Evolutionary conservation across 164 flowering plant species (phyloP).

Genomic region (Aristolochia fimbriata): DNA sequence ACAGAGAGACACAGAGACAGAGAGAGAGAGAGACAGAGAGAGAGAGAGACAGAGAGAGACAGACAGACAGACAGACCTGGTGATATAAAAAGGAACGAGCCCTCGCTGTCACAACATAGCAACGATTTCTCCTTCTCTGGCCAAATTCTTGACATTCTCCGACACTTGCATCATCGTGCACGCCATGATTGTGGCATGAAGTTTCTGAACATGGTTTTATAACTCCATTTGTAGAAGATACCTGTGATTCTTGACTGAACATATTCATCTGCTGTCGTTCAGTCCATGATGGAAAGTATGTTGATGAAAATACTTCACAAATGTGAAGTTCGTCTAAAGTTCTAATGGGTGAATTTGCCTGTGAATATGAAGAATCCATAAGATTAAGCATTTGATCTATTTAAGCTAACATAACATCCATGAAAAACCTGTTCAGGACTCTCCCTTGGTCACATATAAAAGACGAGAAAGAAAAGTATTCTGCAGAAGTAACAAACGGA

Average conservation of each 20-base stretch:
- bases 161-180: conserved; percentile 3
- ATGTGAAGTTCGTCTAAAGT: conserved; percentile 79
- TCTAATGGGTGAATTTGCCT: conserved; percentile 93
- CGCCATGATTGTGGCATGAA: conserved; percentile 6
- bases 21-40: too few relatives aligned
- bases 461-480: too few relatives aligned
- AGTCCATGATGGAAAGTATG: conserved; percentile 49
- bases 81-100: conserved; percentile 91
- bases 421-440: too few relatives aligned
- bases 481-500: too few relatives aligned
- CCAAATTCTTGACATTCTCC: conserved; percentile 47
- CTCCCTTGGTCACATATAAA: too few relatives aligned
- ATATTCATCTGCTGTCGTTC: conserved; percentile 28
- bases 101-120: conserved; percentile 70
- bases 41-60: too few relatives aligned
- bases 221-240: conserved; percentile 11
- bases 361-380: conserved; percentile 5
- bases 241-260: conserved; percentile 7
- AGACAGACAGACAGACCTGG: conserved; percentile 44
- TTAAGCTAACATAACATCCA: too few relatives aligned
- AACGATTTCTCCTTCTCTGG: conserved; percentile 51
- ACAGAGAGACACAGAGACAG: conserved; percentile 19
- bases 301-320: conserved; percentile 47
- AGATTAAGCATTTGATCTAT: too few relatives aligned
- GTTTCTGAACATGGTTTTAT: conserved; percentile 10